Evolutionary conservation across 176 grass and related monocot species (phyloP).

Genomic region (Rhynchospora pubera): DNA sequence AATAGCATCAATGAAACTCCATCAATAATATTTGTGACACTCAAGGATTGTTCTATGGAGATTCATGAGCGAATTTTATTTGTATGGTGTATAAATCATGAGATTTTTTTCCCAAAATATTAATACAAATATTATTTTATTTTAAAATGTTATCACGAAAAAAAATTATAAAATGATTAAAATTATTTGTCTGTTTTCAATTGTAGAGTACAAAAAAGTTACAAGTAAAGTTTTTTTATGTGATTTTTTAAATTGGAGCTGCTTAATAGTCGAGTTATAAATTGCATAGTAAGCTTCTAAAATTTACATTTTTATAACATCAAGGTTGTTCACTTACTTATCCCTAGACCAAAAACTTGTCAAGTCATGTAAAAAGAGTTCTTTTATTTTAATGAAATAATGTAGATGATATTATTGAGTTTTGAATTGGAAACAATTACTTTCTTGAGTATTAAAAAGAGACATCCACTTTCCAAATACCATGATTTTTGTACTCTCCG

Average conservation of each 20-base stretch:
- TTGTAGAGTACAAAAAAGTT: too few species aligned
- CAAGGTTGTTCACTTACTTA: neutral
- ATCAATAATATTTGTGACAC: too few species aligned
- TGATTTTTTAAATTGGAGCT: neutral
- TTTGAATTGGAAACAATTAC: neutral
- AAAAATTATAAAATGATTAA: neutral
- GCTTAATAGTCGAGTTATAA: neutral
- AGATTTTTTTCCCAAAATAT: neutral
- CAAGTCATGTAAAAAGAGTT: too few species aligned
- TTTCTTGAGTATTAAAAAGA: neutral
- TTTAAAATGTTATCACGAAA: neutral
- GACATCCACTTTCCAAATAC: neutral
- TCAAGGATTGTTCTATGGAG: neutral
- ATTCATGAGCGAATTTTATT: neutral
- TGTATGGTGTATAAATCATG: neutral
- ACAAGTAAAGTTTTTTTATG: too few species aligned
- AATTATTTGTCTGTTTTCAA: neutral
- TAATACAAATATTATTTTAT: neutral
- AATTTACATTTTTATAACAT: neutral
- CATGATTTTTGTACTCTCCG: neutral
- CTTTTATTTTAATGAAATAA: neutral
- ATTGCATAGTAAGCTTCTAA: neutral
- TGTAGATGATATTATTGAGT: neutral
- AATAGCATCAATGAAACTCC: too few species aligned
- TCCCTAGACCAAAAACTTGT: neutral